Base-by-base conservation (phyloP, 257 asterid species). In the Solanum infundibuliforme region DNA sequence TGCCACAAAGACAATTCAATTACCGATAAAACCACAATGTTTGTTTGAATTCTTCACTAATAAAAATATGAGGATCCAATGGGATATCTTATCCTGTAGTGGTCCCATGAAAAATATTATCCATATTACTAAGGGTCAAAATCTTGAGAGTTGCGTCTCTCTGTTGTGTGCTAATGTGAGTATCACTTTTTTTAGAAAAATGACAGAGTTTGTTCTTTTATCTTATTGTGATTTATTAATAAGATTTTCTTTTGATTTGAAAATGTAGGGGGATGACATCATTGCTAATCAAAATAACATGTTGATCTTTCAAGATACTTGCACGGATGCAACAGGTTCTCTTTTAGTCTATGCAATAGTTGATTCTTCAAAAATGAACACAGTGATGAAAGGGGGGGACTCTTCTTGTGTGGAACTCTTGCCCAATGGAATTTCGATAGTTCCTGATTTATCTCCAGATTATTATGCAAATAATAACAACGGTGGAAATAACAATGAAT, bases 361-460 rank as follows among this genome's bases (percentile, higher is more conserved):
- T 60, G 97, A 94, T 20, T 41, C 90, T 16, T 72, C 91, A 68
- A 90, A 87, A 2, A 91, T 95, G 92, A 92, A 90, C 36, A 55
- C 81, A 58, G 94, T 92, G 87, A 89, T 94, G 92, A 85, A 52
- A 3, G 98, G 98, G 1, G 96, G 94, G 0, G 96, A 94, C 58
- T 88, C 98, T 27, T 89, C 96, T 3, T 55, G 58, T 4, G 91
- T 94, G 84, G 93, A 90, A 29, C 87, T 96, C 84, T 85, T 95
- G 72, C 98, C 99, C 11, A 93, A 97, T 1, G 98, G 98, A 25
- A 94, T 95, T 41, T 90, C 96, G 1, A 93, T 96, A 8, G 89
- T 91, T 29, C 98, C 98, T 1, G 95, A 92, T 81, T 91, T 92
- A 73, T 84, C 82, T 62, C 88, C 89, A 0, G 87, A 90, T 8